These are phyloP conservation scores for Stellera chamaejasme DNA, from an alignment of 345 rosid genomes.

Conservation along the genomic window DNA sequence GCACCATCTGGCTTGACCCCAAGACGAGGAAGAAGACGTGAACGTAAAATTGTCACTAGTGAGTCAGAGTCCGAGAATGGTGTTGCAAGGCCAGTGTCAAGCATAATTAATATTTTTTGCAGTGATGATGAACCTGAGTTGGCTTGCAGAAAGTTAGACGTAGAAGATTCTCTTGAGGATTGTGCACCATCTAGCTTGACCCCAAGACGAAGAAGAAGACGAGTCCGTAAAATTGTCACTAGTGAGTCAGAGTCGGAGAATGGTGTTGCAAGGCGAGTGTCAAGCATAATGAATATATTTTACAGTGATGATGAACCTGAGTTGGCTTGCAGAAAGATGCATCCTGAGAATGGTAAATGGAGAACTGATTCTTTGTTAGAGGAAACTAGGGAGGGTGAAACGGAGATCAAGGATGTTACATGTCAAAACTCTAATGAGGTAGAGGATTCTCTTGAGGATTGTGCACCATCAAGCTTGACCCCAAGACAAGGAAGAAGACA, in stretches of 20 bases:
- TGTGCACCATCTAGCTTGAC: constrained; percentile 13
- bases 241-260: constrained; percentile 44
- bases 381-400: constrained; percentile 13
- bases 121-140: constrained; percentile 35
- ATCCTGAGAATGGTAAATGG: constrained; percentile 4
- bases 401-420: constrained; percentile 10
- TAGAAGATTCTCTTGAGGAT: constrained; percentile 21
- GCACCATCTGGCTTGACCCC: constrained; percentile 14
- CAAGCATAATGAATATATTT: constrained; percentile 32
- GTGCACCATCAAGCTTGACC: constrained; percentile 11
- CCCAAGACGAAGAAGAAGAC: constrained; percentile 28
- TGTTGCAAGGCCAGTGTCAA: constrained; percentile 21
- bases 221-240: constrained; percentile 31
- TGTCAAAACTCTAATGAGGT: constrained; percentile 24
- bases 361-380: constrained; percentile 7
- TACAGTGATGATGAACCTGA: constrained; percentile 44
- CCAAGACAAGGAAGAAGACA: constrained; percentile 38
- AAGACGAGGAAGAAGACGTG: constrained; percentile 57
- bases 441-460: constrained; percentile 19
- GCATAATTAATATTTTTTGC: constrained; percentile 38
- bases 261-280: constrained; percentile 9
- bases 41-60: constrained; percentile 38
- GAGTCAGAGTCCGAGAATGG: constrained; percentile 55
- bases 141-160: constrained; percentile 15
- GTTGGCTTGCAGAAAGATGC: neutral